Evolutionary conservation across 1,284 basidiomycete species (phyloP).

Genomic region (Veloboletus limbatus): DNA sequence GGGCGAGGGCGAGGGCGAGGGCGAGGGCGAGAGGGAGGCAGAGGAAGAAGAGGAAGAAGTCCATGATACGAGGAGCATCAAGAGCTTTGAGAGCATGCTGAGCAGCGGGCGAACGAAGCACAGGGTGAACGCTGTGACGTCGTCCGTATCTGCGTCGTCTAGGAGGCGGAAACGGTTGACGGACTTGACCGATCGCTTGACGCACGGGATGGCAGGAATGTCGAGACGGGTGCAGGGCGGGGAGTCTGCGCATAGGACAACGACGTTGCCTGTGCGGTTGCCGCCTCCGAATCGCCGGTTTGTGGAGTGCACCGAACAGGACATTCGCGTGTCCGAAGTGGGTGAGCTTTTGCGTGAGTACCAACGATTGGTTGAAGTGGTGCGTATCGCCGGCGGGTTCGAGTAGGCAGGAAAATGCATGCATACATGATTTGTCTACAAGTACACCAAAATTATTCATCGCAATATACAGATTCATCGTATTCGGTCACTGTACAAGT

Average conservation of each 20-base stretch:
- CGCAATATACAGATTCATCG: too few relatives aligned
- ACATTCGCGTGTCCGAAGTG: conserved; percentile 73
- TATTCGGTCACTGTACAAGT: too few relatives aligned
- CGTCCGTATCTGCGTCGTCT: background rate
- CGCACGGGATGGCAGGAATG: conserved; percentile 57
- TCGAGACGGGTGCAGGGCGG: conserved; percentile 40
- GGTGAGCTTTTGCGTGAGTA: conserved; percentile 75
- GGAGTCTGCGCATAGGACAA: conserved; percentile 34
- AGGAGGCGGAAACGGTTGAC: conserved; percentile 43
- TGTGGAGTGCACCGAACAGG: conserved; percentile 65
- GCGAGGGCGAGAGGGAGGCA: conserved; percentile 32
- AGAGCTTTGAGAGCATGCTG: conserved; percentile 83
- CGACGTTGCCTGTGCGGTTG: conserved; percentile 30
- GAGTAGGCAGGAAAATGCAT: conserved; percentile 13
- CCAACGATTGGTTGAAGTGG: conserved; percentile 55
- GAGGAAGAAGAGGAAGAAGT: conserved; percentile 38
- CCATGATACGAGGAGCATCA: conserved; percentile 65
- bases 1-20: conserved; percentile 36
- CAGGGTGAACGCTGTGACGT: background rate
- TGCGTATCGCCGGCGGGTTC: conserved; percentile 41
- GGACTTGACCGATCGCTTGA: conserved; percentile 66
- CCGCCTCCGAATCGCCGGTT: conserved; percentile 65
- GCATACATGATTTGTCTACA: too few relatives aligned
- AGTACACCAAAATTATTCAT: too few relatives aligned
- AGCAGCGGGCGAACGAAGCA: conserved; percentile 37